phyloP scores from a whole-genome alignment of 257 asterid species.

The Capsicum baccatum region DNA sequence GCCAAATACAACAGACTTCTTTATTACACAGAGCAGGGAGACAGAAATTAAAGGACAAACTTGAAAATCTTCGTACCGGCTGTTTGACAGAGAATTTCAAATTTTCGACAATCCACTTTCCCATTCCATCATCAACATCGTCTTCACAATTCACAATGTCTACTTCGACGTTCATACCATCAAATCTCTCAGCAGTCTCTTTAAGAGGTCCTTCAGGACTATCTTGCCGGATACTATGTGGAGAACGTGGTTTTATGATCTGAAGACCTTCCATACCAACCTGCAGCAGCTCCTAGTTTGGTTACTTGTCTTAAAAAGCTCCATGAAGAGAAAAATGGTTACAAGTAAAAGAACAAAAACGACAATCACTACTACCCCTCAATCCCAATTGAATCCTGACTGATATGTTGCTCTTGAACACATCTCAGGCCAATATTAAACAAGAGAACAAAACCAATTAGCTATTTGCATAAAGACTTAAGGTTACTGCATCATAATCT shows the following conservation, averaged over 20 bases:
- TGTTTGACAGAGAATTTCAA: slow-evolving; percentile 82
- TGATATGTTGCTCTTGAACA: neutral
- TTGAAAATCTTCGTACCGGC: slow-evolving; percentile 61
- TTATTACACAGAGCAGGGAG: slow-evolving; percentile 26
- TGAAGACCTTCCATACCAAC: slow-evolving; percentile 86
- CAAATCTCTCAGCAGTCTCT: slow-evolving; percentile 46
- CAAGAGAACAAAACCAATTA: slow-evolving; percentile 6
- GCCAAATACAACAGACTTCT: slow-evolving; percentile 26
- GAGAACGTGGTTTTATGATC: slow-evolving; percentile 76
- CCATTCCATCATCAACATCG: slow-evolving; percentile 46
- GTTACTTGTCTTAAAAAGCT: neutral
- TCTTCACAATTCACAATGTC: slow-evolving; percentile 74
- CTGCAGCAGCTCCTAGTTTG: slow-evolving; percentile 47
- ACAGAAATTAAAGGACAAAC: slow-evolving; percentile 1
- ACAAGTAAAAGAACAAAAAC: neutral
- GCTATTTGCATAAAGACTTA: neutral
- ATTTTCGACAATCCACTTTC: slow-evolving; percentile 75
- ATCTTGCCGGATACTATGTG: slow-evolving; percentile 44
- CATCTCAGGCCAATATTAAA: neutral
- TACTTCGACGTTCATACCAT: slow-evolving; percentile 71
- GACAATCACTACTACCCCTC: neutral
- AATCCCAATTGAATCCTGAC: neutral
- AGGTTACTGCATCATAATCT: neutral
- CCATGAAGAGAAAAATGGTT: neutral
- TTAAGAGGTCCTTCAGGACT: slow-evolving; percentile 47